Evolutionary conservation across 441 rosid genomes (phyloP), one percentile per base, ranked within the genome.

Genomic region (Adansonia rubrostipa): DNA sequence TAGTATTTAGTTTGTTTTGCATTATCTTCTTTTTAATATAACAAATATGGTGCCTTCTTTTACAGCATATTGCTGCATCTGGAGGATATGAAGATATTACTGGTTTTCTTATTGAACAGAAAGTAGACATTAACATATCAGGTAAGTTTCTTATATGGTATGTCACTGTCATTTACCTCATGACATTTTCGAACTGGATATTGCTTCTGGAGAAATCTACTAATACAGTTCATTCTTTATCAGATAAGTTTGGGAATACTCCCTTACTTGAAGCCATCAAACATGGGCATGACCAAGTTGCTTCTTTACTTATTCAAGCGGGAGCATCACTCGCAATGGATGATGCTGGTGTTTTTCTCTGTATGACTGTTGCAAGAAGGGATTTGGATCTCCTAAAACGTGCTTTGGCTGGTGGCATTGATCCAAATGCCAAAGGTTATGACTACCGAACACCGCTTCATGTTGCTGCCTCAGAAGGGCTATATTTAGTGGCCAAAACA

Each of bases 191-290:
- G 0, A 5, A 13, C 50, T 10, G 0, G 3, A 68, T 70, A 57
- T 77, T 51, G 17, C 42, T 4, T 61, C 17, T 6, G 11, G 22
- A 36, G 63, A 60, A 71, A 48, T 60, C 24, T 28, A 24, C 11
- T n/a, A 65, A 45, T 28, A 5, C n/a, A 61, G 33, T 22, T 28
- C 13, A 10, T 68, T 66, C 45, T 19, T 0, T 69, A 17, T 69
- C 71, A 91, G 98, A 94, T 80, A 91, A 86, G 75, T 82, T 85
- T 73, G 98, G 97, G 69, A 92, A 88, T 80, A 90, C 92, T 0
- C 95, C 98, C 13, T 84, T 93, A 77, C 87, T 92, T 15, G 98
- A 94, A 85, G 94, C 98, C 63, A 75, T 93, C 58, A 94, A 88
- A 88, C 84, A 86, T 51, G 95, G 92, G 73, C 86, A 89, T 60